A percentile compares a stretch with the other conserved stretches of the same genome.
These are phyloP conservation scores for Candida easanensis DNA, from an alignment of 805 yeast species.

Conservation along the genomic window DNA sequence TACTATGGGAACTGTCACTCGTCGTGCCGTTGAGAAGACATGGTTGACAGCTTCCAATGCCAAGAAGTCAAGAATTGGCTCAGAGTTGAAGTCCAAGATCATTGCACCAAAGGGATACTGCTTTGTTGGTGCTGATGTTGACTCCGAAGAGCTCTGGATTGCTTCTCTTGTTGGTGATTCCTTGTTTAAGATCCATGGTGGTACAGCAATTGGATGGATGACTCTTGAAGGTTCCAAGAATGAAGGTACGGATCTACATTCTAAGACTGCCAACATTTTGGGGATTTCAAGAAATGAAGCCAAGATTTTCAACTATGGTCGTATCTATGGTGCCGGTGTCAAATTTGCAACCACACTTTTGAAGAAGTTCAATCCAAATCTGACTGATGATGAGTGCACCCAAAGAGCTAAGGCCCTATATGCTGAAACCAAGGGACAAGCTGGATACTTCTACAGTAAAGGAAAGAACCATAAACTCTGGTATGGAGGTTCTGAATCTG, in stretches of 20 bases:
- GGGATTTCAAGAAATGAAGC: conserved; percentile 92
- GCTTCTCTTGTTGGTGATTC: conserved; percentile 95
- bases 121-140: conserved; percentile 98
- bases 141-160: conserved; percentile 97
- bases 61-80: conserved; percentile 79
- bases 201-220: conserved; percentile 99
- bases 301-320: conserved; percentile 91
- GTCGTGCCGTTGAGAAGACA: conserved; percentile 95
- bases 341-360: conserved; percentile 83
- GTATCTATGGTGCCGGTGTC: conserved; percentile 97
- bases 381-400: conserved; percentile 65
- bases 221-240: conserved; percentile 91
- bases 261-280: conserved; percentile 85
- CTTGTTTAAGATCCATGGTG: conserved; percentile 84
- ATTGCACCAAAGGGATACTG: conserved; percentile 85
- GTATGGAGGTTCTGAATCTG: conserved; percentile 92
- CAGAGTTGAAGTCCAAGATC: conserved; percentile 86
- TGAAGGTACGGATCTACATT: conserved; percentile 92
- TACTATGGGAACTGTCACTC: conserved; percentile 95
- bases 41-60: conserved; percentile 98
- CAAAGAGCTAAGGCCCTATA: conserved; percentile 66
- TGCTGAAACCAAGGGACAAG: conserved; percentile 76
- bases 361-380: conserved; percentile 74
- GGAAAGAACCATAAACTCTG: conserved; percentile 42
- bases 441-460: conserved; percentile 28